phyloP scores from a whole-genome alignment of 2,329 filamentous ascomycete genomes.

The Aureobasidium sp. region DNA sequence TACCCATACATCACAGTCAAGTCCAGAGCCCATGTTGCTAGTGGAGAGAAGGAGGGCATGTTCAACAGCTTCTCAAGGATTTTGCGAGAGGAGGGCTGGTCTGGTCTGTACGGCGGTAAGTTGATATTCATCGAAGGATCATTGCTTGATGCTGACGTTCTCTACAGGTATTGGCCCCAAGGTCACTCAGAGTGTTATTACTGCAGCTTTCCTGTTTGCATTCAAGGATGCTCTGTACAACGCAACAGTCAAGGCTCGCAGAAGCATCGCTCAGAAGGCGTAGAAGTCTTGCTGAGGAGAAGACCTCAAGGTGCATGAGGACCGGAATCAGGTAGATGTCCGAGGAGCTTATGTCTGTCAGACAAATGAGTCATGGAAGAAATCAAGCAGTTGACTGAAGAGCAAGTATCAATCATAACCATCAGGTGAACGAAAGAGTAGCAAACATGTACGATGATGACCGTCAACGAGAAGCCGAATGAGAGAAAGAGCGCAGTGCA shows the following conservation, averaged over 20 bases:
- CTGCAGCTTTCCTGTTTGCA: constrained; percentile 90
- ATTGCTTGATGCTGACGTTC: constrained; percentile 11
- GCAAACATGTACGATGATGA: background rate
- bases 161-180: constrained; percentile 81
- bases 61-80: constrained; percentile 70
- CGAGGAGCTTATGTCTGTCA: background rate
- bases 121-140: background rate
- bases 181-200: constrained; percentile 93
- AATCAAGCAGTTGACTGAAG: no score
- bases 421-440: background rate
- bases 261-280: constrained; percentile 12
- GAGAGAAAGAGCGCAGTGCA: background rate
- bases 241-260: constrained; percentile 62
- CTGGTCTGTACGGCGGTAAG: constrained; percentile 85
- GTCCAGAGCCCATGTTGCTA: constrained; percentile 92
- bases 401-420: no score
- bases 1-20: constrained; percentile 99
- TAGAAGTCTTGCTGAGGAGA: background rate
- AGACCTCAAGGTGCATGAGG: no score
- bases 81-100: constrained; percentile 81
- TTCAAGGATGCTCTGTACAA: constrained; percentile 97
- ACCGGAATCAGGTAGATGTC: background rate
- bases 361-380: background rate
- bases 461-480: background rate
- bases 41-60: constrained; percentile 70